phyloP scores from a whole-genome alignment of 2,329 filamentous ascomycete genomes.

The Metarhizium rileyi region DNA sequence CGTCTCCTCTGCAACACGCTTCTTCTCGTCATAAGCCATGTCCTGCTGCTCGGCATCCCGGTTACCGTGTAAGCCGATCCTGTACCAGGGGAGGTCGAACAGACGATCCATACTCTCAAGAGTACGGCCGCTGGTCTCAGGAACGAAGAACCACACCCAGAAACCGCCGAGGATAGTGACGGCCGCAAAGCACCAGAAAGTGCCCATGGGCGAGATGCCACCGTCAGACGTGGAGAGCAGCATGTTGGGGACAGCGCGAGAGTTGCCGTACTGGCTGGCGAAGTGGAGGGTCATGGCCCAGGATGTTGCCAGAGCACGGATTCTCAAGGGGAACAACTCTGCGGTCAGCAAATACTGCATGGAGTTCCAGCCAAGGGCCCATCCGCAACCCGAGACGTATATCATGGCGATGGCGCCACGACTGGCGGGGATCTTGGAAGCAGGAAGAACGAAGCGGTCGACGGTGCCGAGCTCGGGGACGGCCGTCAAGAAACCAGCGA shows the following conservation, averaged over 20 bases:
- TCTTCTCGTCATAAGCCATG: conserved; percentile 33
- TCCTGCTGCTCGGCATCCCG: conserved; percentile 39
- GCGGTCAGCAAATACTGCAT: conserved; percentile 73
- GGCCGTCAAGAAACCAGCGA: conserved; percentile 51
- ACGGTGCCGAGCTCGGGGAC: conserved; percentile 48
- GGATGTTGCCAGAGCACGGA: conserved; percentile 60
- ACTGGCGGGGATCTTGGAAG: conserved; percentile 43
- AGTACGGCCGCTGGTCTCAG: conserved; percentile 58
- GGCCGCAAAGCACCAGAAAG: conserved; percentile 66
- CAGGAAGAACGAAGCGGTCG: conserved; percentile 36
- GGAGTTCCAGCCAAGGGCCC: conserved; percentile 64
- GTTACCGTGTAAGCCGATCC: conserved; percentile 54
- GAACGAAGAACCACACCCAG: conserved; percentile 65
- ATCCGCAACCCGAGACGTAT: conserved; percentile 58
- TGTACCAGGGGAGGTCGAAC: conserved; percentile 65
- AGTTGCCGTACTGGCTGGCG: conserved; percentile 69
- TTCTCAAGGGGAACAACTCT: conserved; percentile 66
- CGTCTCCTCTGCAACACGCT: conserved; percentile 24
- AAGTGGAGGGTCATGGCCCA: conserved; percentile 73
- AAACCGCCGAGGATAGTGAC: conserved; percentile 57
- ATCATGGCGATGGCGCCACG: conserved; percentile 65
- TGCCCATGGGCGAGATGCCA: conserved; percentile 51
- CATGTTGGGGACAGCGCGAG: conserved; percentile 66
- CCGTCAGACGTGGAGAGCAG: conserved; percentile 40
- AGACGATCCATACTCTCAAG: conserved; percentile 63